phyloP scores from a whole-genome alignment of 1,284 basidiomycete genomes.

The Microbotryum scabiosae region DNA sequence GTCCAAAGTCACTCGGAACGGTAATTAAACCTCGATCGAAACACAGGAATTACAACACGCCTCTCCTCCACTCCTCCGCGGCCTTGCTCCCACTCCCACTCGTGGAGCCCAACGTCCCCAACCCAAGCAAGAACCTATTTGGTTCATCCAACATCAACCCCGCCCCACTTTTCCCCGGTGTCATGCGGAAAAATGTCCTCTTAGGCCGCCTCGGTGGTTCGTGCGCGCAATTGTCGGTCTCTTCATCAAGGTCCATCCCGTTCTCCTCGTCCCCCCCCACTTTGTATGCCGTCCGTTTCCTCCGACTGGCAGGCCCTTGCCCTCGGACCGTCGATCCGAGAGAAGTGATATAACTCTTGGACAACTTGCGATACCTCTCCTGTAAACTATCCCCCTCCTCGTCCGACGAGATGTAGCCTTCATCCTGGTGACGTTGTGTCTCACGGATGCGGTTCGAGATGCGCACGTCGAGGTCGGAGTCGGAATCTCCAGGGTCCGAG shows the following conservation, averaged over 20 bases:
- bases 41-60: not conserved
- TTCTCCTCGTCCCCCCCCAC: conserved; percentile 42
- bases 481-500: conserved; percentile 51
- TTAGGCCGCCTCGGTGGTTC: conserved; percentile 3
- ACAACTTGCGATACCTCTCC: not conserved
- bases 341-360: conserved; percentile 4
- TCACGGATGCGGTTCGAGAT: conserved; percentile 31
- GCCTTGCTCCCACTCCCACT: not conserved
- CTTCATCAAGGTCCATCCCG: conserved; percentile 43
- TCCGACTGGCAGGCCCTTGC: not conserved
- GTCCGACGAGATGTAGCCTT: conserved; percentile 9
- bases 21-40: no score
- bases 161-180: not conserved
- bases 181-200: conserved; percentile 14
- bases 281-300: conserved; percentile 35
- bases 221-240: not conserved
- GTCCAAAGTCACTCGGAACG: no score
- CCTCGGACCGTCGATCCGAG: not conserved
- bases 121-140: not conserved
- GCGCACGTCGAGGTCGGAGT: conserved; percentile 40
- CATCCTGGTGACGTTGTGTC: conserved; percentile 7
- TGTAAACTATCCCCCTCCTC: conserved; percentile 7
- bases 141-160: not conserved
- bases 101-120: not conserved
- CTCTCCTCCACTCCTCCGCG: conserved; percentile 3